These are phyloP conservation scores for Aspergillus sp. DNA, from an alignment of 2,329 filamentous ascomycete species.

Conservation along the genomic window DNA sequence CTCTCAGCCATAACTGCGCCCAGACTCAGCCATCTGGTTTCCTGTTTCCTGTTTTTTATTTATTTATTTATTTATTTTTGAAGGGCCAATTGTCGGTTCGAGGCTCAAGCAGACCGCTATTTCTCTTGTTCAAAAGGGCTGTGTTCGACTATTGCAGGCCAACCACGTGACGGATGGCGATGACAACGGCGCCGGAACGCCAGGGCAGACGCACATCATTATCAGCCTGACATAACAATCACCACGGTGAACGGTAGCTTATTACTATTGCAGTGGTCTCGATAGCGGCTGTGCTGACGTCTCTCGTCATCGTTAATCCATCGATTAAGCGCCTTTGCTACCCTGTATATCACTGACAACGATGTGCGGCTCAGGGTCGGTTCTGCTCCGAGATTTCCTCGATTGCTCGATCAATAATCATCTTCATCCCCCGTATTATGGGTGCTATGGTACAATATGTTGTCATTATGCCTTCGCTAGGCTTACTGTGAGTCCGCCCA, in stretches of 20 bases:
- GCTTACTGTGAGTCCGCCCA: background rate
- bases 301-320: background rate
- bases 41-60: too few relatives aligned
- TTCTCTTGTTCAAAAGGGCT: background rate
- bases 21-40: constrained; percentile 12
- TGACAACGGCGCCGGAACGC: background rate
- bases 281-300: background rate
- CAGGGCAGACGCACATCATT: background rate
- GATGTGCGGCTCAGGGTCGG: too few relatives aligned
- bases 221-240: too few relatives aligned
- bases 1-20: constrained; percentile 16
- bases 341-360: too few relatives aligned
- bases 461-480: background rate
- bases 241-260: too few relatives aligned
- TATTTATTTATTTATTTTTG: too few relatives aligned
- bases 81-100: background rate
- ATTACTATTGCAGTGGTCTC: background rate
- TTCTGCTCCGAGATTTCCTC: too few relatives aligned
- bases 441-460: background rate
- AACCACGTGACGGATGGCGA: background rate
- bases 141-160: background rate
- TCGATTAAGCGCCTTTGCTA: background rate
- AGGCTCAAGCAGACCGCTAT: background rate
- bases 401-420: background rate
- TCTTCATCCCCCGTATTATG: background rate